A percentile compares a stretch with the other conserved stretches of the same genome.
Evolutionary conservation across 768 basidiomycete genomes (phyloP).

Genomic region (Asterophora lycoperdoides): DNA sequence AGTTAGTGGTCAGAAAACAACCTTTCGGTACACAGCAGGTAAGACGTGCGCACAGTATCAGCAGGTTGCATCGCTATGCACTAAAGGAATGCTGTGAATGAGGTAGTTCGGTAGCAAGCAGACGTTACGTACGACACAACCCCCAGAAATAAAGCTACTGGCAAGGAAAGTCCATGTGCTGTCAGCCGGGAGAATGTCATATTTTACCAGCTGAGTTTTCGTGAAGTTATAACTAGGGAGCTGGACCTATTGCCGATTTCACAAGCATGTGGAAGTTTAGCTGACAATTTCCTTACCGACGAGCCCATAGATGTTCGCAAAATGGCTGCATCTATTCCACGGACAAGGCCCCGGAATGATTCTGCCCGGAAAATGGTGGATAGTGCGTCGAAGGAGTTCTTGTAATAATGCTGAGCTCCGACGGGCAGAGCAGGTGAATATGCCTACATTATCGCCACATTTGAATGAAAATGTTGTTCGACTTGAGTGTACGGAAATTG

Average conservation of each 20-base stretch:
- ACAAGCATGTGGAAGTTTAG: background rate
- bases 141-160: slow-evolving; percentile 85
- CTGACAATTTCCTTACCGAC: slow-evolving; percentile 44
- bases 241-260: slow-evolving; percentile 59
- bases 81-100: slow-evolving; percentile 30
- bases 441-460: slow-evolving; percentile 47
- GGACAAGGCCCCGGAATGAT: slow-evolving; percentile 71
- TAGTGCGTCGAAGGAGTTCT: slow-evolving; percentile 77
- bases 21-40: slow-evolving; percentile 1
- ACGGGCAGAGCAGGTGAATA: slow-evolving; percentile 94
- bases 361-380: slow-evolving; percentile 76
- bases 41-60: slow-evolving; percentile 53
- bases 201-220: slow-evolving; percentile 70
- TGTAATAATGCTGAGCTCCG: slow-evolving; percentile 92
- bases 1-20: slow-evolving; percentile 8
- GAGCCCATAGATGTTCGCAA: slow-evolving; percentile 94
- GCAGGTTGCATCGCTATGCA: slow-evolving; percentile 94
- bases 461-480: background rate
- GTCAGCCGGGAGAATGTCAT: slow-evolving; percentile 66
- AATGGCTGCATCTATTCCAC: slow-evolving; percentile 92
- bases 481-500: background rate
- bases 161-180: slow-evolving; percentile 85
- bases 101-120: background rate
- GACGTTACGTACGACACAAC: slow-evolving; percentile 72
- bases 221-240: slow-evolving; percentile 94